phyloP scores from a whole-genome alignment of 1,139 yeast genomes.

The Nakaseomyces glabratus region DNA sequence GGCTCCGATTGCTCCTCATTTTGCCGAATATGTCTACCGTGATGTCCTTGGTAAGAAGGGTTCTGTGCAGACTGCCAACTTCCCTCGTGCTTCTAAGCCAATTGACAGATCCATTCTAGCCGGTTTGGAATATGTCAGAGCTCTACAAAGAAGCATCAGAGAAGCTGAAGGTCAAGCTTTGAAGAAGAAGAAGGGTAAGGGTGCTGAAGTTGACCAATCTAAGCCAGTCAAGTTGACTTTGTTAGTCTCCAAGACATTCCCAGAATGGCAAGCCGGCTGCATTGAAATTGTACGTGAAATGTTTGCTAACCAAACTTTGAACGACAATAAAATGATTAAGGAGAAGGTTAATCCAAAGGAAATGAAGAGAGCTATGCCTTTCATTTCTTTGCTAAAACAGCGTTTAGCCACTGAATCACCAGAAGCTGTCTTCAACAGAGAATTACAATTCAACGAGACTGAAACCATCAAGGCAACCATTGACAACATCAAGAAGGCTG shows the following conservation, averaged over 20 bases:
- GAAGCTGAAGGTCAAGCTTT: conserved; percentile 83
- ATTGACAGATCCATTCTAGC: conserved; percentile 54
- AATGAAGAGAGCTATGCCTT: conserved; percentile 97
- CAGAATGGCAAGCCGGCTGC: conserved; percentile 91
- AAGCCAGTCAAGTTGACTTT: conserved; percentile 67
- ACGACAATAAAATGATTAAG: conserved; percentile 54
- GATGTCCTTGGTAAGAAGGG: conserved; percentile 58
- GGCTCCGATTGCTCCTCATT: conserved; percentile 94
- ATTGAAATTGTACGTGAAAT: conserved; percentile 76
- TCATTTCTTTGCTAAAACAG: conserved; percentile 74
- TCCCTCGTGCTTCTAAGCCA: conserved; percentile 68
- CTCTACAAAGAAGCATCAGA: conserved; percentile 72
- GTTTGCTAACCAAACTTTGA: conserved; percentile 52
- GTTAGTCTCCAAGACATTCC: conserved; percentile 74
- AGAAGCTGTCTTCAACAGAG: conserved; percentile 74
- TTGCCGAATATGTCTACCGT: conserved; percentile 80
- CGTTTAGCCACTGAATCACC: conserved; percentile 62
- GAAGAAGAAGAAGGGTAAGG: conserved; percentile 87
- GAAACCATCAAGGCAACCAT: conserved; percentile 52
- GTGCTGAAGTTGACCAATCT: conserved; percentile 59
- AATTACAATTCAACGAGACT: conserved; percentile 71
- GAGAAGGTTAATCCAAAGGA: conserved; percentile 58
- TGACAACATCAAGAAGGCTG: conserved; percentile 50
- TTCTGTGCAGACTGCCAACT: conserved; percentile 62
- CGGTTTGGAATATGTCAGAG: conserved; percentile 70